Evolutionary conservation across 805 yeast genomes (phyloP).

Genomic region (Teunomyces panamensis): DNA sequence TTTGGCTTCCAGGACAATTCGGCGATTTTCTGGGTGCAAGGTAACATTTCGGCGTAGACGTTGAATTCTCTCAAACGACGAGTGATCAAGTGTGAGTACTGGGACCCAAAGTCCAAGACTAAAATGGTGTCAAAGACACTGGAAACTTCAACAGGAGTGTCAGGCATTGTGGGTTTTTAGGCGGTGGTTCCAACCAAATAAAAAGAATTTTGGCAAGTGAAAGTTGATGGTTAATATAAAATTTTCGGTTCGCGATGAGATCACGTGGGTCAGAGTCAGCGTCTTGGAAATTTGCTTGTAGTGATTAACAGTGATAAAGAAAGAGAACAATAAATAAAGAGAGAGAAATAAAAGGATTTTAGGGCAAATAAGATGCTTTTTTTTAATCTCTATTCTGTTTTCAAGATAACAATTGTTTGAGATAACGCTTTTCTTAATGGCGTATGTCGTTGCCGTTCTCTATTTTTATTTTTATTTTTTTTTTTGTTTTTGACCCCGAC

Average conservation of each 20-base stretch:
- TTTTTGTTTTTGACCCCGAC: not conserved
- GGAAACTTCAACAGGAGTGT: slow-evolving; percentile 63
- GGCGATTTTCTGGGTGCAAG: slow-evolving; percentile 95
- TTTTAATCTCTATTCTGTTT: too few species aligned
- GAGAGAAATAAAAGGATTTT: too few species aligned
- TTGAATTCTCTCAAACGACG: slow-evolving; percentile 97
- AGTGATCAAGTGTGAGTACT: slow-evolving; percentile 94
- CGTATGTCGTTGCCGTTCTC: too few species aligned
- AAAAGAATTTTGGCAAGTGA: too few species aligned
- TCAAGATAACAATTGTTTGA: too few species aligned
- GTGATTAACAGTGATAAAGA: too few species aligned
- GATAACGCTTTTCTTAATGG: too few species aligned
- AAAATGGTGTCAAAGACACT: slow-evolving; percentile 92
- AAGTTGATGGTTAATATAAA: not conserved
- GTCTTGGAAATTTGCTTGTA: too few species aligned
- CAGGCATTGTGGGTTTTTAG: slow-evolving; percentile 9
- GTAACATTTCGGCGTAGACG: slow-evolving; percentile 98
- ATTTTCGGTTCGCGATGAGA: not conserved
- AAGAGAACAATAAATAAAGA: too few species aligned
- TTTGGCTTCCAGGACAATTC: slow-evolving; percentile 93
- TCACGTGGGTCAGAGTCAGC: too few species aligned
- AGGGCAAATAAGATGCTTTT: too few species aligned
- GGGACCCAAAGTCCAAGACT: slow-evolving; percentile 97
- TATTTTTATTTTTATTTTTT: not conserved
- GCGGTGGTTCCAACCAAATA: slow-evolving; percentile 1